Percentiles rank a stretch among this genome's conserved stretches.
Evolutionary conservation across 2,329 filamentous ascomycete genomes (phyloP).

Genomic region (Dothideomycetes sp.): DNA sequence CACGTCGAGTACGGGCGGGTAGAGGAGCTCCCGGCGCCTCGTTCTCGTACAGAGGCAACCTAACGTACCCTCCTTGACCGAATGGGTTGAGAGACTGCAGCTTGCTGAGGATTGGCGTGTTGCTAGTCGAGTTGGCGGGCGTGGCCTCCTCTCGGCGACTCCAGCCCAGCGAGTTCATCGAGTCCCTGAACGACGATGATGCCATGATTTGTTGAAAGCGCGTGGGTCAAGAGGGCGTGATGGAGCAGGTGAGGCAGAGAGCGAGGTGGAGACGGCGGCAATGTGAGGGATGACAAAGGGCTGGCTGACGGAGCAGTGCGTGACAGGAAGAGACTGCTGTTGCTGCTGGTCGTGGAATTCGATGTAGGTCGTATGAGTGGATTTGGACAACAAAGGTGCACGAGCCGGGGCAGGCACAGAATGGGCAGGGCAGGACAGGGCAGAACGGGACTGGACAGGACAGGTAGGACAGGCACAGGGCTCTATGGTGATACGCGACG

Average conservation of each 20-base stretch:
- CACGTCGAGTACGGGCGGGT: slow-evolving; percentile 70
- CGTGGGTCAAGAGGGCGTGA: not conserved
- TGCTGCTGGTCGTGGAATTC: not conserved
- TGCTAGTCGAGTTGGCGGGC: slow-evolving; percentile 55
- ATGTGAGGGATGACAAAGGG: too few relatives aligned
- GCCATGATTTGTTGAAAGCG: slow-evolving; percentile 57
- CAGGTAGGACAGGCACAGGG: too few relatives aligned
- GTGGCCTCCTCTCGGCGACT: slow-evolving; percentile 70
- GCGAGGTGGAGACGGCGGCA: too few relatives aligned
- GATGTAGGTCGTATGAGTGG: too few relatives aligned
- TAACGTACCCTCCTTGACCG: slow-evolving; percentile 73
- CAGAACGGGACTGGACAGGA: slow-evolving; percentile 2
- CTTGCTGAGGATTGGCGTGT: slow-evolving; percentile 66
- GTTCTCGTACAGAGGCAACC: slow-evolving; percentile 70
- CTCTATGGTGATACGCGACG: too few relatives aligned
- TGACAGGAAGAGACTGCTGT: not conserved
- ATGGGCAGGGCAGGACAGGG: slow-evolving; percentile 2
- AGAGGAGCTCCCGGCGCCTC: slow-evolving; percentile 71
- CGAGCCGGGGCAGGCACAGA: too few relatives aligned
- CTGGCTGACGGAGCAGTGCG: not conserved
- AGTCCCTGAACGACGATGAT: slow-evolving; percentile 81
- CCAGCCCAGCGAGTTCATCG: slow-evolving; percentile 92
- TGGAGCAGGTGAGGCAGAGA: too few relatives aligned
- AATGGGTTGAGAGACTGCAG: slow-evolving; percentile 85
- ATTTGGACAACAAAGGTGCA: too few relatives aligned